Evolutionary conservation across 768 basidiomycete genomes (phyloP).

Genomic region (Pisolithus tinctorius): DNA sequence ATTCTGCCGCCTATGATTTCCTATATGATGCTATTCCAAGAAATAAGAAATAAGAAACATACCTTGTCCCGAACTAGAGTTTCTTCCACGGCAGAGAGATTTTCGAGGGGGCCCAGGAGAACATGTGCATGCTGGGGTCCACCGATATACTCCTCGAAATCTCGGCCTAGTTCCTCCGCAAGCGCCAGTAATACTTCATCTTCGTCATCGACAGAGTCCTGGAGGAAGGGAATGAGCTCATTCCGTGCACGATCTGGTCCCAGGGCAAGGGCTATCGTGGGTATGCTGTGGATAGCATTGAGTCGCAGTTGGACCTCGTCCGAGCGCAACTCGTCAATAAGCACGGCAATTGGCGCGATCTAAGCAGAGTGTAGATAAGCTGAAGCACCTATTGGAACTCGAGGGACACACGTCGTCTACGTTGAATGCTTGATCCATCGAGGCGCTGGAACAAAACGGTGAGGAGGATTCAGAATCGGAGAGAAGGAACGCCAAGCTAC

Average conservation of each 20-base stretch:
- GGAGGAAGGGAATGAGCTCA: constrained; percentile 93
- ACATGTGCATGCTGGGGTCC: constrained; percentile 83
- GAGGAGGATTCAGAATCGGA: neutral
- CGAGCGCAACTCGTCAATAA: constrained; percentile 96
- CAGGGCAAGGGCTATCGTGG: constrained; percentile 95
- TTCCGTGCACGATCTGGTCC: constrained; percentile 92
- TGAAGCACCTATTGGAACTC: too few species aligned
- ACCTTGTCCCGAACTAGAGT: constrained; percentile 98
- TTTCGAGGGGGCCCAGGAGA: constrained; percentile 87
- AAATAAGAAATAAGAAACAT: constrained; percentile 1
- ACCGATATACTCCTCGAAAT: constrained; percentile 92
- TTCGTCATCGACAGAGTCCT: constrained; percentile 99
- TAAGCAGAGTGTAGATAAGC: constrained; percentile 27
- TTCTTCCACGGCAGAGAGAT: constrained; percentile 94
- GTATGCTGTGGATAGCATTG: constrained; percentile 95
- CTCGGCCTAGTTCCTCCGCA: constrained; percentile 89
- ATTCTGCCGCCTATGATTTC: constrained; percentile 77
- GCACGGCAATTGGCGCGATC: constrained; percentile 92
- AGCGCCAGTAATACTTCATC: constrained; percentile 95
- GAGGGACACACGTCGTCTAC: constrained; percentile 56
- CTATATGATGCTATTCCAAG: constrained; percentile 2
- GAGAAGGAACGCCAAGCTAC: neutral
- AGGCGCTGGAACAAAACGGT: constrained; percentile 13
- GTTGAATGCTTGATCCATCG: constrained; percentile 62
- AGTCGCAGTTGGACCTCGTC: constrained; percentile 96